phyloP scores from a whole-genome alignment of 2,329 filamentous ascomycete species.

The Aspergillus melleus region DNA sequence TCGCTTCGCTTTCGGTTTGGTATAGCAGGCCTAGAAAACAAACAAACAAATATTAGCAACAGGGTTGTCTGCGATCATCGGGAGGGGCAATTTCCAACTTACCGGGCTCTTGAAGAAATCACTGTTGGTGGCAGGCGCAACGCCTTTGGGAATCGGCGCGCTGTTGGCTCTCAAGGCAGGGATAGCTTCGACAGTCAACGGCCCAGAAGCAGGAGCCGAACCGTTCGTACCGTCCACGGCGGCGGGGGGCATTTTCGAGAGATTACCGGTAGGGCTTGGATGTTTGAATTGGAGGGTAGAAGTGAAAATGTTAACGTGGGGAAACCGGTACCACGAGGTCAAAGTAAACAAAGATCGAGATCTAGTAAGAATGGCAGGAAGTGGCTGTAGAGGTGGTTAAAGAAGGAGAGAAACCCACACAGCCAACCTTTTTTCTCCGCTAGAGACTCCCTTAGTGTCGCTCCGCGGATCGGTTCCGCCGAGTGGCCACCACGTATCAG shows the following conservation, averaged over 20 bases:
- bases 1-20: conserved; percentile 74
- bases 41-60: conserved; percentile 13
- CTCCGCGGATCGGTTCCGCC: conserved; percentile 20
- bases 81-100: conserved; percentile 28
- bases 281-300: not conserved
- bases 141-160: conserved; percentile 69
- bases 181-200: conserved; percentile 66
- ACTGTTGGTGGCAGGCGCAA: conserved; percentile 75
- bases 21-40: conserved; percentile 37
- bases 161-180: conserved; percentile 65
- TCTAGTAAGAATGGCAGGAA: not conserved
- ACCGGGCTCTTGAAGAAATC: conserved; percentile 80
- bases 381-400: not conserved
- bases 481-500: not conserved
- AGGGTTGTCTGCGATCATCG: not conserved
- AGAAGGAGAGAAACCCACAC: not conserved
- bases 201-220: conserved; percentile 23
- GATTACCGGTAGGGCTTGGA: not conserved
- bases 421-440: conserved; percentile 10
- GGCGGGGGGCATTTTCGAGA: conserved; percentile 29
- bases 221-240: conserved; percentile 16
- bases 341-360: not conserved
- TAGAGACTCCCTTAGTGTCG: not conserved
- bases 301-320: not conserved
- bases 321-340: not conserved